Evolutionary conservation across 2,329 filamentous ascomycete species (phyloP), one percentile per base, ranked within the genome.

Genomic region (Neonectria punicea): DNA sequence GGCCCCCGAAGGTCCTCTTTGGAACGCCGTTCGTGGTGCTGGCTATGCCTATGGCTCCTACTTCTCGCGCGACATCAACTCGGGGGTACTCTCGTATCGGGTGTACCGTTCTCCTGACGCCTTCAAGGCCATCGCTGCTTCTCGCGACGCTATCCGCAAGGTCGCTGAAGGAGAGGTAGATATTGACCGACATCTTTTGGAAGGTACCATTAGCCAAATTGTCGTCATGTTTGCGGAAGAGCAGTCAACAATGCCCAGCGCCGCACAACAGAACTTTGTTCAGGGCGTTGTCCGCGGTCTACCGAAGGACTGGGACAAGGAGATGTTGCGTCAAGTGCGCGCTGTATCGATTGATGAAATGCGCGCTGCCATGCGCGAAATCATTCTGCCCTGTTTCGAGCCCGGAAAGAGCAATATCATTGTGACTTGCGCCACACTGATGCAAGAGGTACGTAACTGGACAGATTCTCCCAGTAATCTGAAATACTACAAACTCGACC

Each of bases 81-180:
- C 89, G 1, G 96, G 95, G 3, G 88, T 92, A 54, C 82, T 98
- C 56, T 90, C 93, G 66, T 97, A 97, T 81, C 89, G 90, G 59
- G 91, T 98, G 46, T 98, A 97, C 82, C 91, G 95, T 28, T 97
- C 93, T 0, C 95, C 96, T 0, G 93, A 98, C 69, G 91, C 92
- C 0, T 93, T 89, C 80, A 96, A 94, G 78, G 96, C 96, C 1
- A 97, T 96, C 74, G 83, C 85, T 32, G 93, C 93, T 1, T 92
- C 91, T 56, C 91, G 90, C 67, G 86, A 90, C 39, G 90, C 95
- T 22, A 89, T 98, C 46, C 84, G 89, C 47, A 90, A 89, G 65
- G 90, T 97, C 70, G 90, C 92, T 2, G 86, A 89, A 28, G 95
- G 93, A 9, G 86, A 85, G 9, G 86, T 87, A 1, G 84, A 86